Conservation (phyloP, 805 yeast genomes). For the Jamesozyma spencerorum region DNA sequence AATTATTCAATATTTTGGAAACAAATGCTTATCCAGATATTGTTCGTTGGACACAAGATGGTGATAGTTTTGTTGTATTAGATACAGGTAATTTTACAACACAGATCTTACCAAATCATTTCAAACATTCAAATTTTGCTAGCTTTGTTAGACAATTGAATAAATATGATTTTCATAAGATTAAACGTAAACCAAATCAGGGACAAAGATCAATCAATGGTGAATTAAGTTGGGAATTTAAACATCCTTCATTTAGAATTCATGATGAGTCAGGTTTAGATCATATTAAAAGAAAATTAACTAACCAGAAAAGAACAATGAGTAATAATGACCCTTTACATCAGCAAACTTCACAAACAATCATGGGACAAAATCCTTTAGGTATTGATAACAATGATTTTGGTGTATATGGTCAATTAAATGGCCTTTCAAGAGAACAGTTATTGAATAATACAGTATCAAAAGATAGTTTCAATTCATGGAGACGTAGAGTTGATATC, state of each 20-base stretch:
- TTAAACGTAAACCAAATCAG: constrained; percentile 62
- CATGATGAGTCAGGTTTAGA: constrained; percentile 75
- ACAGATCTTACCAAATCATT: constrained; percentile 80
- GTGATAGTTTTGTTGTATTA: constrained; percentile 79
- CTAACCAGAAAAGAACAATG: constrained; percentile 40
- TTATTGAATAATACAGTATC: constrained; percentile 19
- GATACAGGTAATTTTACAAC: constrained; percentile 88
- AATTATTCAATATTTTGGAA: constrained; percentile 75
- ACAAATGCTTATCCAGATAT: constrained; percentile 64
- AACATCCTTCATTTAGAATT: constrained; percentile 77
- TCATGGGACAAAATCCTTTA: constrained; percentile 7
- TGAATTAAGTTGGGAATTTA: constrained; percentile 87
- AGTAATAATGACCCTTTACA: background rate
- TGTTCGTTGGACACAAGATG: constrained; percentile 79
- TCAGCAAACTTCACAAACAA: constrained; percentile 12
- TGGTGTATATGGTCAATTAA: constrained; percentile 8
- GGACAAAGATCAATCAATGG: constrained; percentile 49
- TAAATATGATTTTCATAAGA: constrained; percentile 96
- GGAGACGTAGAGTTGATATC: constrained; percentile 31
- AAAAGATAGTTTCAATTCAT: constrained; percentile 18
- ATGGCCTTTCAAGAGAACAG: constrained; percentile 9
- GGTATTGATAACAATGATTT: constrained; percentile 17
- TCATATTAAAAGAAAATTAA: constrained; percentile 76
- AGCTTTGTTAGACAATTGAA: constrained; percentile 91
- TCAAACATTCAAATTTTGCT: constrained; percentile 91